These are phyloP conservation scores for Fraxinus excelsior DNA, from an alignment of 257 asterid genomes.

Conservation along the genomic window DNA sequence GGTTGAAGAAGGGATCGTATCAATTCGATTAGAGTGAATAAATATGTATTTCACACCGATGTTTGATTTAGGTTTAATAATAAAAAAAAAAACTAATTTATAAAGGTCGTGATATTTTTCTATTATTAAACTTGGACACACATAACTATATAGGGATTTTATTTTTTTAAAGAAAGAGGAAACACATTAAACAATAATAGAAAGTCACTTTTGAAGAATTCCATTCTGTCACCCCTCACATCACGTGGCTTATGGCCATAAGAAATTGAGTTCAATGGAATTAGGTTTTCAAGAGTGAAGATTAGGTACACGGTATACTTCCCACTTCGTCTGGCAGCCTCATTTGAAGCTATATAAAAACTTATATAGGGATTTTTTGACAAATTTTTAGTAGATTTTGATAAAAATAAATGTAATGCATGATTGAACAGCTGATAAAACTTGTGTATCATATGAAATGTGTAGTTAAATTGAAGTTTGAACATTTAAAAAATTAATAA, in stretches of 20 bases:
- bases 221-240: not conserved
- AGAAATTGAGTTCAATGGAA: not conserved
- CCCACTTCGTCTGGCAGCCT: not conserved
- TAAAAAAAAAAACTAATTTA: no score
- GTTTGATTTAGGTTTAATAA: no score
- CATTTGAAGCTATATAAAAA: not conserved
- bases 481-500: no score
- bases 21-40: not conserved
- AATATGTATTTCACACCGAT: not conserved
- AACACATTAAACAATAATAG: not conserved
- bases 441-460: no score
- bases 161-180: not conserved
- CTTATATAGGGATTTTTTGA: no score
- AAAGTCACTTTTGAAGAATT: not conserved
- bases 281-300: conserved; percentile 1
- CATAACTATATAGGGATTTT: not conserved
- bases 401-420: no score
- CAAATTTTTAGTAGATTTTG: no score
- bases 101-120: not conserved
- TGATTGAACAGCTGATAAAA: no score
- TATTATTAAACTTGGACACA: not conserved
- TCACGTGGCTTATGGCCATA: conserved; percentile 9
- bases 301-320: not conserved
- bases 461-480: no score
- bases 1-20: not conserved